A percentile compares a stretch with the other conserved stretches of the same genome.
These are phyloP conservation scores for Solanum piurae DNA, from an alignment of 257 asterid species.

Conservation along the genomic window DNA sequence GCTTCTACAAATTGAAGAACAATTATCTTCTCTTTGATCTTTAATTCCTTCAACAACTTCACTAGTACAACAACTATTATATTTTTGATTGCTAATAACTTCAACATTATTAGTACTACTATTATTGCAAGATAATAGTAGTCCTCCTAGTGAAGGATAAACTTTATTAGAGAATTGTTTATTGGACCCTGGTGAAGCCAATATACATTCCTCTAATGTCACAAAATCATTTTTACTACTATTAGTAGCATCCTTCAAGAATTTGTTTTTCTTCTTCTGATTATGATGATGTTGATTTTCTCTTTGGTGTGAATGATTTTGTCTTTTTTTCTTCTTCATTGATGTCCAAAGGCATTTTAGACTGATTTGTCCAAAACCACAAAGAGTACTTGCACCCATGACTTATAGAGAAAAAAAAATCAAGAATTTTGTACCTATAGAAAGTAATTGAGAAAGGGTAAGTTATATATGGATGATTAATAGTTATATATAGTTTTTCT, in stretches of 20 bases:
- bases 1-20: background rate
- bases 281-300: conserved; percentile 7
- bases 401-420: too few species aligned
- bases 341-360: conserved; percentile 15
- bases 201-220: conserved; percentile 40
- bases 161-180: conserved; percentile 18
- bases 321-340: conserved; percentile 6
- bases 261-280: background rate
- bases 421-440: background rate
- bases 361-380: conserved; percentile 15
- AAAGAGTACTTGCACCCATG: conserved; percentile 26
- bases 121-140: background rate
- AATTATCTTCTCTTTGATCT: background rate
- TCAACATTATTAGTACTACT: background rate
- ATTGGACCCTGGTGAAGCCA: conserved; percentile 25
- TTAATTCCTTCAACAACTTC: background rate
- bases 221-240: background rate
- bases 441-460: background rate
- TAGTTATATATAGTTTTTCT: background rate
- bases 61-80: background rate
- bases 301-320: background rate
- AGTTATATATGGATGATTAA: background rate
- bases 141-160: conserved; percentile 29
- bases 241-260: background rate
- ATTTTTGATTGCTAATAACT: background rate